These are phyloP conservation scores for Paralagenidium karlingii DNA, from an alignment of 352 stramenopile species.

Conservation along the genomic window DNA sequence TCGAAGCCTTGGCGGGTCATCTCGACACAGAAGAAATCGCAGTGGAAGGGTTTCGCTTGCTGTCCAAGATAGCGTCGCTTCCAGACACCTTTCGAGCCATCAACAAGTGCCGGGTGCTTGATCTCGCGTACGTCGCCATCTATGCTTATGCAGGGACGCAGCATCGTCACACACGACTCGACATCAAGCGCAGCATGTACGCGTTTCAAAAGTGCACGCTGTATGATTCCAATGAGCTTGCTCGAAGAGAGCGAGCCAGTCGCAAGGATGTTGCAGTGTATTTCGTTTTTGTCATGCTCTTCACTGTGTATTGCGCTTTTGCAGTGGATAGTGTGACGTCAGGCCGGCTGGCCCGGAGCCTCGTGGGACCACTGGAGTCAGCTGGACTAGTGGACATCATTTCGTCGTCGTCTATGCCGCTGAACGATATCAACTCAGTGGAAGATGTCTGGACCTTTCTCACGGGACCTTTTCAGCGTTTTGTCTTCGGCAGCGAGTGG, in stretches of 20 bases:
- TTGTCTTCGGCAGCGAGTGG: slow-evolving; percentile 34
- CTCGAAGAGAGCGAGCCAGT: slow-evolving; percentile 26
- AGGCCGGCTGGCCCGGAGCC: slow-evolving; percentile 17
- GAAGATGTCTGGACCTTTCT: slow-evolving; percentile 46
- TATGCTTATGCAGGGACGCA: slow-evolving; percentile 48
- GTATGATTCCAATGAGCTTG: slow-evolving; percentile 32
- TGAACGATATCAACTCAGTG: slow-evolving; percentile 22
- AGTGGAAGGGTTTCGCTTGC: slow-evolving; percentile 59
- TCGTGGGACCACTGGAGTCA: slow-evolving; percentile 11
- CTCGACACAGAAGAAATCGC: slow-evolving; percentile 63
- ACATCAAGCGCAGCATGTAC: slow-evolving; percentile 47
- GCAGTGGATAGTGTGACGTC: slow-evolving; percentile 27
- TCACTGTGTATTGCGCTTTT: slow-evolving; percentile 28
- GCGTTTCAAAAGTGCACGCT: slow-evolving; percentile 61
- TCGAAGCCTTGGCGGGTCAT: slow-evolving; percentile 51
- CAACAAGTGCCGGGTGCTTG: slow-evolving; percentile 51
- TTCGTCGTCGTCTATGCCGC: background rate
- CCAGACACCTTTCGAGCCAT: slow-evolving; percentile 29
- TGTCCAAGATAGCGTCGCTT: slow-evolving; percentile 29
- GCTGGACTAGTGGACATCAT: background rate
- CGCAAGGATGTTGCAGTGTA: slow-evolving; percentile 25
- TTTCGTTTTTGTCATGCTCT: slow-evolving; percentile 24
- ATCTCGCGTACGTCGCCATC: slow-evolving; percentile 54
- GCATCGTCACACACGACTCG: slow-evolving; percentile 47
- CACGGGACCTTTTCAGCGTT: slow-evolving; percentile 16